These are phyloP conservation scores for Castanopsis chinensis DNA, from an alignment of 306 rosid genomes.

Conservation along the genomic window DNA sequence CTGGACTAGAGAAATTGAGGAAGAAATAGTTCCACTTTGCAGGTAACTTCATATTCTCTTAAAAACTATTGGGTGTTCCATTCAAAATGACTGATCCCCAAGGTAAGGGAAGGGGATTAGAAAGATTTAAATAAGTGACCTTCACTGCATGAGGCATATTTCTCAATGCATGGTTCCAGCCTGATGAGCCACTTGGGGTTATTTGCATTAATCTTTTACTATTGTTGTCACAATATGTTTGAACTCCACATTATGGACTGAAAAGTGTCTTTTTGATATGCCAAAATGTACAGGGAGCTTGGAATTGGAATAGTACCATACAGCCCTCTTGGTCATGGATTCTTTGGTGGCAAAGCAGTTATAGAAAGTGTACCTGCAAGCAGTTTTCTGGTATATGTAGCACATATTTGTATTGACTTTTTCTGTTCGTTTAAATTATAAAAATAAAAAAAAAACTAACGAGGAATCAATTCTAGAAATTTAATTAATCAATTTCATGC, in stretches of 20 bases:
- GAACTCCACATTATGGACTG: constrained; percentile 5
- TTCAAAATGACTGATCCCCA: neutral
- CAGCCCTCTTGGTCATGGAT: constrained; percentile 39
- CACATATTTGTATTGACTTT: neutral
- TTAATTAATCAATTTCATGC: no score
- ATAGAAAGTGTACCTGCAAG: constrained; percentile 22
- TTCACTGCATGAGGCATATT: neutral
- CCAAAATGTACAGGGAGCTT: constrained; percentile 24
- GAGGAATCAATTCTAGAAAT: no score
- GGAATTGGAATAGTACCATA: constrained; percentile 41
- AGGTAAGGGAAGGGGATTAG: neutral
- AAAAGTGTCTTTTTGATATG: neutral
- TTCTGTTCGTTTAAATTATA: no score
- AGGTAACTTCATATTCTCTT: constrained; percentile 28
- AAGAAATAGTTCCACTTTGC: constrained; percentile 63
- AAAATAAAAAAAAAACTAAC: no score
- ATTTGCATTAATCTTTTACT: constrained; percentile 1
- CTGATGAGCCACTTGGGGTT: neutral
- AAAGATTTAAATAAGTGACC: no score
- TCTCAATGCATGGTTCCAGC: neutral
- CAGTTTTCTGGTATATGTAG: constrained; percentile 21
- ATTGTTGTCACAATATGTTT: neutral
- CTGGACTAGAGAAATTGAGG: constrained; percentile 73
- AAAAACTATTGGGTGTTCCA: no score
- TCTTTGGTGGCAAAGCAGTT: constrained; percentile 34